Evolutionary conservation across 768 basidiomycete genomes (phyloP), one percentile per base, ranked within the genome.

Genomic region (Brasilioporus rufonigricans): DNA sequence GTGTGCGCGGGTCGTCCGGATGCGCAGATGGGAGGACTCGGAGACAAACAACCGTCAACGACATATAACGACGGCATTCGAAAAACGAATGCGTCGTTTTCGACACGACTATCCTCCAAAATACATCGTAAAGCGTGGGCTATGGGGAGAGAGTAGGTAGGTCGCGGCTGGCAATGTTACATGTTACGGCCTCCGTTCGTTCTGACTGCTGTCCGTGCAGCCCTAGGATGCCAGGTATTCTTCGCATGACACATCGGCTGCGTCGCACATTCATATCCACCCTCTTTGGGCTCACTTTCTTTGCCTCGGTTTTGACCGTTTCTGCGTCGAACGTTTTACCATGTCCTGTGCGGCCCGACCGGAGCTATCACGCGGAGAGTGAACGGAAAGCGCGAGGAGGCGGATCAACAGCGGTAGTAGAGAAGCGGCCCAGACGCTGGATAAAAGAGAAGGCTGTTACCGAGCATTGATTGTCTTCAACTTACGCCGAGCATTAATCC

Each of bases 271-370:
- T 91, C 74, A 76, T 91, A 58, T 84, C 91, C 9, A 81, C 86
- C 32, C 83, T 93, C 59, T 93, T 93, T 68, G 85, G 82, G 63
- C 71, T 89, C 63, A 93, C 91, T 4, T 91, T 89, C 71, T 72
- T 90, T 68, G 88, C 87, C 24, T 80, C 89, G 18, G 78, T 93
- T 55, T 58, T 89, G 57, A 92, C 91, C 50, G 91, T 93, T 18
- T 86, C 87, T 13, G 88, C 87, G 23, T 91, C 90, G 21, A 83
- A 80, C 65, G 75, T 91, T 38, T 74, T 93, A 31, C 90, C 91
- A 49, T 93, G 91, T 63, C 91, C 91, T 9, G 89, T 83, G n/a
- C 80, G 83, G 49, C 73, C 77, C 40, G 73, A 80, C 56, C 79
- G 81, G 61, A 74, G 63, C 52, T 81, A 86, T 26, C 85, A 80